Evolutionary conservation across 768 basidiomycete genomes (phyloP), one percentile per base, ranked within the genome.

Genomic region (Podaxis sp.): DNA sequence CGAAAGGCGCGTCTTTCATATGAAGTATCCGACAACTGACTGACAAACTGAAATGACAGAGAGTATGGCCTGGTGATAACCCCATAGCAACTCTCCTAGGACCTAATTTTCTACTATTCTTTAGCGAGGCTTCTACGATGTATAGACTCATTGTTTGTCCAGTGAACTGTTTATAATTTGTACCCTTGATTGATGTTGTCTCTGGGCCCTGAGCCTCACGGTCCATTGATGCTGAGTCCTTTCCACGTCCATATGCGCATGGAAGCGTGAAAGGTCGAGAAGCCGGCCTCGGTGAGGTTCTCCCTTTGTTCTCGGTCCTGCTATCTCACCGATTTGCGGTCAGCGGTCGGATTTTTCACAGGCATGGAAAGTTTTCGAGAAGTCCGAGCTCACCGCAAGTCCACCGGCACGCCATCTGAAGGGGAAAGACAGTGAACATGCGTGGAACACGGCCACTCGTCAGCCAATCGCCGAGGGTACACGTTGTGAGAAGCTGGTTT

Each of bases 1-100:
- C 76, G 51, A 71, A 73, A 72, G 80, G 78, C 78, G 56, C 56
- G 71, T 68, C 24, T 11, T 59, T 63, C 52, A 33, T 22, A 12
- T 5, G 24, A 55, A 62, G 19, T 19, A 33, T 42, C 36, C 48
- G 2, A 38, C 15, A n/a, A 15, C 15, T 33, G 28, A 30, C 28
- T n/a, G 4, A 54, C 33, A 12, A 54, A 44, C 17, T 22, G 22
- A 52, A 42, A 39, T 42, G 26, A 54, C 42, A 62, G 61, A 8
- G 42, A 62, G 61, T 28, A 48, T 62, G 52, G 44, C 44, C 15
- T 62, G 61, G 61, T 62, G 19, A 62, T 52, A 24, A 39, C 19
- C 22, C 38, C 28, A 39, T 12, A 46, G 9, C 7, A 46, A 15
- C n/a, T 33, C 44, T 17, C 44, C 19, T 19, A 46, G 9, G 17